phyloP scores from a whole-genome alignment of 441 rosid species.

The Erysimum pusillum region DNA sequence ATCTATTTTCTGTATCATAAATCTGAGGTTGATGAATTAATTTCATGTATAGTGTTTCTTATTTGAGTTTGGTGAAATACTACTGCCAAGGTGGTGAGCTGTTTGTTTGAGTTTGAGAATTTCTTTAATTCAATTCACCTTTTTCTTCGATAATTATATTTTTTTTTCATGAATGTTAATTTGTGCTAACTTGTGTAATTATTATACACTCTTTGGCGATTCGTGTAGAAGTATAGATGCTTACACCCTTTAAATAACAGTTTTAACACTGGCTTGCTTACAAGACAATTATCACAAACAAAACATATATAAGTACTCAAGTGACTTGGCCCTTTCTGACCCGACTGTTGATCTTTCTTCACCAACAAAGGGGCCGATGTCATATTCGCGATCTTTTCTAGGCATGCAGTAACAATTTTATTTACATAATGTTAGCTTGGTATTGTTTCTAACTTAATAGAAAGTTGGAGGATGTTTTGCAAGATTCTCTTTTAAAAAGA shows the following conservation, averaged over 20 bases:
- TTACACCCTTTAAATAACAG: neutral
- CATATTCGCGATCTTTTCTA: too few species aligned
- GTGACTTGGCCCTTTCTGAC: too few species aligned
- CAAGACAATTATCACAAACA: too few species aligned
- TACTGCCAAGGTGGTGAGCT: slow-evolving; percentile 41
- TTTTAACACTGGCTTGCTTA: neutral
- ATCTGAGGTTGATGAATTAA: slow-evolving; percentile 41
- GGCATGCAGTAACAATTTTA: too few species aligned
- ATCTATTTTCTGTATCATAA: slow-evolving; percentile 44
- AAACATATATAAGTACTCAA: too few species aligned
- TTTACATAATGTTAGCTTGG: too few species aligned
- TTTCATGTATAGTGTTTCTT: slow-evolving; percentile 45
- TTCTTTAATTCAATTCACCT: neutral
- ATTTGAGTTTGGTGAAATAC: slow-evolving; percentile 47
- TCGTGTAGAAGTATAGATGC: neutral
- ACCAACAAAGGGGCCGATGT: too few species aligned
- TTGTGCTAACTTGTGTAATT: neutral
- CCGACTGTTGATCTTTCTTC: too few species aligned
- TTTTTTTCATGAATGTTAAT: neutral
- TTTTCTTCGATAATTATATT: neutral
- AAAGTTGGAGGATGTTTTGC: neutral
- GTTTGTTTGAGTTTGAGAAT: slow-evolving; percentile 44
- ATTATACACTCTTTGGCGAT: neutral
- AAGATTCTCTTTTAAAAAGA: neutral
- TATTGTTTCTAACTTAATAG: neutral